Evolutionary conservation across 139 green algal genomes (phyloP).

Genomic region (Gonium pectorale): DNA sequence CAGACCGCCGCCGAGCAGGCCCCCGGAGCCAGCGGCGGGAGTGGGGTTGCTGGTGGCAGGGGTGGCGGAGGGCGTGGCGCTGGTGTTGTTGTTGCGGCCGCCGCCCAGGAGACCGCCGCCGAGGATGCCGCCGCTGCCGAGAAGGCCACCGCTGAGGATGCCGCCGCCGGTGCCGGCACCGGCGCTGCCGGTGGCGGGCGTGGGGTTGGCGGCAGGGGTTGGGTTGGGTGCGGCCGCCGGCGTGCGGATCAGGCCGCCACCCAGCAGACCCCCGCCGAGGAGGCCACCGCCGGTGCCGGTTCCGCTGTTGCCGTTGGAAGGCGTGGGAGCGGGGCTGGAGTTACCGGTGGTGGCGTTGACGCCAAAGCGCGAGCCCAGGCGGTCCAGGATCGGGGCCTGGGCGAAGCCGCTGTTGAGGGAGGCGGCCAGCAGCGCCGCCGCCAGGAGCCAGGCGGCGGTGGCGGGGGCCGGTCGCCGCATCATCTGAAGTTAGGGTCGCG

Average conservation of each 20-base stretch:
- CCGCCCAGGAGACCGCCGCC: too few relatives aligned
- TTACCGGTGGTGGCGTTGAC: neutral
- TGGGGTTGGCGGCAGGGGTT: neutral
- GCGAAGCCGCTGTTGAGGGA: neutral
- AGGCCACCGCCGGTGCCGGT: too few relatives aligned
- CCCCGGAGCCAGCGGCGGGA: neutral
- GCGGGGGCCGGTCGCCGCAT: too few relatives aligned
- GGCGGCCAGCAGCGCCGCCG: neutral
- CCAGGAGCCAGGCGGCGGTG: neutral
- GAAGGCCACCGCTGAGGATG: neutral
- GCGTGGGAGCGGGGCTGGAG: neutral
- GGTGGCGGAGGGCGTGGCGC: neutral
- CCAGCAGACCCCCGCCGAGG: too few relatives aligned
- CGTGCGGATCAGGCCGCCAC: too few relatives aligned
- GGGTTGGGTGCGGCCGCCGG: too few relatives aligned
- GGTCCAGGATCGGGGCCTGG: neutral
- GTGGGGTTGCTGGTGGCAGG: neutral
- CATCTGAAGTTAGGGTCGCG: too few relatives aligned
- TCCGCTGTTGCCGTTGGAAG: neutral
- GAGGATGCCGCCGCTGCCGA: neutral
- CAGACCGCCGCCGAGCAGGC: neutral
- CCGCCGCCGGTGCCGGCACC: too few relatives aligned
- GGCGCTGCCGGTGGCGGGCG: neutral
- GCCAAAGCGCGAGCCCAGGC: slow-evolving; percentile 6
- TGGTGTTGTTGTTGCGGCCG: neutral